Conservation (phyloP, 768 basidiomycete genomes). For the Suillus discolor region DNA sequence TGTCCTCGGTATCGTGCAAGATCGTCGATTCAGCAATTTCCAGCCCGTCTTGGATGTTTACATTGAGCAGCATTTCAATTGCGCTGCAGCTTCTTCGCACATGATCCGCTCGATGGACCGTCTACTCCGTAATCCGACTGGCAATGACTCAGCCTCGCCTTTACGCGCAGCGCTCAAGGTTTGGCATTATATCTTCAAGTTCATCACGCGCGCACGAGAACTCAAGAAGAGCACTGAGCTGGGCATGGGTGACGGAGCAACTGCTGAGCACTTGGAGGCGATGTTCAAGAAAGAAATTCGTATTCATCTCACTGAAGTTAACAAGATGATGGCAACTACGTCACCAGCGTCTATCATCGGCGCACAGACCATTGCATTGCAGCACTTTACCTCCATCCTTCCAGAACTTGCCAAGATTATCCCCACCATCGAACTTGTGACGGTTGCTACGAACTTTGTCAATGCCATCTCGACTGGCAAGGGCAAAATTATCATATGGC, state of each 20-base stretch:
- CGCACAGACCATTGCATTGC: conserved; percentile 91
- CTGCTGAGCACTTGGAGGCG: conserved; percentile 82
- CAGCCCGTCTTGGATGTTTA: conserved; percentile 92
- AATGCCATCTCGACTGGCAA: conserved; percentile 77
- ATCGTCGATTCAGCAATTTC: conserved; percentile 94
- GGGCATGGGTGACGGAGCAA: conserved; percentile 78
- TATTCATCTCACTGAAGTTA: conserved; percentile 77
- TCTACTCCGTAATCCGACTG: conserved; percentile 72
- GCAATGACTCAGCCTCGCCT: conserved; percentile 70
- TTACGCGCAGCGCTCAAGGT: conserved; percentile 92
- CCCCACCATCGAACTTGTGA: conserved; percentile 79
- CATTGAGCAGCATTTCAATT: conserved; percentile 87
- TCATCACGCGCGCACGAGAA: conserved; percentile 88
- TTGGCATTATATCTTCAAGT: conserved; percentile 96
- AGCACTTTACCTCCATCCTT: conserved; percentile 90
- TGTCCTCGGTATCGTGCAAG: conserved; percentile 90
- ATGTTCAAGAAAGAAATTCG: conserved; percentile 85
- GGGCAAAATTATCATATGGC: conserved; percentile 91
- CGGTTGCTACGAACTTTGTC: conserved; percentile 84
- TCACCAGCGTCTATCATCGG: conserved; percentile 89
- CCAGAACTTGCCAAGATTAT: conserved; percentile 87
- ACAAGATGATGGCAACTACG: conserved; percentile 82
- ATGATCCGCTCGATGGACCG: conserved; percentile 88
- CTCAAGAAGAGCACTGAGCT: conserved; percentile 82
- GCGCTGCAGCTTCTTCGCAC: conserved; percentile 77